Evolutionary conservation across 2,329 filamentous ascomycete species (phyloP), one percentile per base, ranked within the genome.

Genomic region (Penicillium fuscoglaucum): DNA sequence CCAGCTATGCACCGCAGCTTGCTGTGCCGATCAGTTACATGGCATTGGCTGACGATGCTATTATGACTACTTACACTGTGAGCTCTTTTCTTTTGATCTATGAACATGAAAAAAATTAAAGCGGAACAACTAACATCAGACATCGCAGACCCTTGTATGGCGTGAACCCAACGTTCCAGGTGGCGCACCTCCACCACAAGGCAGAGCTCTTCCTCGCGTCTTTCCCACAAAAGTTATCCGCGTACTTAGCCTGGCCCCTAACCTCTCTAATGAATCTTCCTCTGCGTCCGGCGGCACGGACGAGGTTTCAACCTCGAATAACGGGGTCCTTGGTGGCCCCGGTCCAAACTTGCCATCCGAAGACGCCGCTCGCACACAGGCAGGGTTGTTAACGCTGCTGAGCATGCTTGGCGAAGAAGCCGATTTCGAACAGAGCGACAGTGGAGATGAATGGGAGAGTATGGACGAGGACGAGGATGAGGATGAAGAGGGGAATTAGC

Each of bases 1-100:
- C 75, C 1, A 74, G 73, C 57, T 72, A 74, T 6, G 68, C 72
- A 7, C 69, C 72, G 1, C 74, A 74, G 59, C 67, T 79, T n/a
- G 66, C 73, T 0, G 74, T 77, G 0, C 79, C 79, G 0, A 74
- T 80, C 28, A 79, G 76, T 58, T 81, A 79, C 65, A 81, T 81
- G 79, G 73, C 68, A 0, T 53, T 81, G 9, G 80, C 73, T 51
- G 78, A 80, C 50, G 79, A 81, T 66, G 77, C 76, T 39, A 74
- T 81, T 52, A 78, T 81, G 74, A 73, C 71, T 28, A 80, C 78
- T 3, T 80, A 75, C 58, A 77, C 76, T 6, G 73, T 73, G 64
- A 53, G 68, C 4, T 43, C 21, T 6, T 68, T 39, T 19, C 17
- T 19, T n/a, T 37, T 2, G 5, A 19, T 6, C 12, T 31, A 15